Base-by-base conservation (phyloP, 2,329 filamentous ascomycete species). In the Diplodia intermedia region DNA sequence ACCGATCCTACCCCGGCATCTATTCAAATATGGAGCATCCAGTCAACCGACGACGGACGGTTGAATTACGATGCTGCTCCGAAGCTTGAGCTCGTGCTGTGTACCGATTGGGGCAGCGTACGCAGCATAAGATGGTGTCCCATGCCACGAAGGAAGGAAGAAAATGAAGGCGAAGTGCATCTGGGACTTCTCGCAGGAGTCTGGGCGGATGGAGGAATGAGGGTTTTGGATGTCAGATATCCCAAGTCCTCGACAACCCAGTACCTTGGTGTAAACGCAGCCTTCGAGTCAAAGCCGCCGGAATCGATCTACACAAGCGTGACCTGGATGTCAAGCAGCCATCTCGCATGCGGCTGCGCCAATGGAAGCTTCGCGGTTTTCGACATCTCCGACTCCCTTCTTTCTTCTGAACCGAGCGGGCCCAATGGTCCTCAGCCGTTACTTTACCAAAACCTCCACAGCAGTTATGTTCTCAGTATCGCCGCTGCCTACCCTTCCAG, bases 121-220 rank as follows among this genome's bases (percentile, higher is more conserved):
- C 85, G 82, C 70, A 78, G 81, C 9, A 77, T 89, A 33, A 80
- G 82, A 69, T 90, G 87, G 86, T 88, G 86, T 74, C 85, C 85
- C 12, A 77, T 85, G 56, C 73, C 75, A 40, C 77, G 78, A 69
- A 47, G 70, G 73, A 1, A 65, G 29, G 11, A 38, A 7, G 50
- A 63, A 69, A n/a, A 80, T 29, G 69, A 75, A 54, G 72, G 75
- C 29, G 71, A 69, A 15, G 72, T 70, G 38, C 71, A 75, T 56
- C 75, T 88, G 43, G 86, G 86, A 0, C 76, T 89, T 7, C 78
- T 90, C 29, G 87, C 85, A 4, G 82, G 82, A 12, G 75, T 89
- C 1, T 89, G 85, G 79, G 82, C 80, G n/a, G 88, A 90, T 73
- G 88, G 88, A 5, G 79, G 75, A 56, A 76, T 87, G 4, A 80